A percentile compares a stretch with the other conserved stretches of the same genome.
phyloP scores from a whole-genome alignment of 2,329 filamentous ascomycete species.

The Magnaporthiopsis poae region DNA sequence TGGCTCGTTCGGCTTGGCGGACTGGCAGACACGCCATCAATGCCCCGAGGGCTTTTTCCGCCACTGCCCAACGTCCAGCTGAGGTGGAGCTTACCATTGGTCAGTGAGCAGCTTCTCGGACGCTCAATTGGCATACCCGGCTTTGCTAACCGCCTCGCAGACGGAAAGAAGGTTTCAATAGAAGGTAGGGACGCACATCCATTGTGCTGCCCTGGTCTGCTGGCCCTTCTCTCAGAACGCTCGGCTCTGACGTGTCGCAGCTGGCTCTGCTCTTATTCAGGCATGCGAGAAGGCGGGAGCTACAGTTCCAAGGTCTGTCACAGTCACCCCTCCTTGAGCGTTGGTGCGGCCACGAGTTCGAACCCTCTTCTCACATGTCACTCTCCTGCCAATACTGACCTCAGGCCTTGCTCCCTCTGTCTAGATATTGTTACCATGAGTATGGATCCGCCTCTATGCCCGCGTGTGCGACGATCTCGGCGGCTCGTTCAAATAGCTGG shows the following conservation, averaged over 20 bases:
- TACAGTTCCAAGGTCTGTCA: slow-evolving; percentile 68
- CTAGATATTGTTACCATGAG: slow-evolving; percentile 97
- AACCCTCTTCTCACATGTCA: neutral
- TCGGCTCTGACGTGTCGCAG: slow-evolving; percentile 37
- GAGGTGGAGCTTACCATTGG: slow-evolving; percentile 96
- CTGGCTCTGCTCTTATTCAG: slow-evolving; percentile 93
- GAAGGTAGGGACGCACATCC: slow-evolving; percentile 56
- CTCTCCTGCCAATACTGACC: slow-evolving; percentile 21
- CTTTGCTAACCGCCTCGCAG: slow-evolving; percentile 37
- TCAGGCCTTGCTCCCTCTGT: slow-evolving; percentile 22
- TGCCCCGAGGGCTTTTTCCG: slow-evolving; percentile 71
- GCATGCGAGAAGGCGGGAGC: slow-evolving; percentile 95
- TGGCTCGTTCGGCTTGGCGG: slow-evolving; percentile 60
- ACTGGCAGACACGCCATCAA: slow-evolving; percentile 47
- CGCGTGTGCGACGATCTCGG: neutral
- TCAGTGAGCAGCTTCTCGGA: slow-evolving; percentile 32
- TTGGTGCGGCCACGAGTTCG: neutral
- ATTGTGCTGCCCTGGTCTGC: neutral
- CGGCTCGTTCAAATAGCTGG: neutral
- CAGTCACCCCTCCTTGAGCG: neutral
- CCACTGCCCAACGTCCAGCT: slow-evolving; percentile 65
- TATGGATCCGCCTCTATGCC: slow-evolving; percentile 30
- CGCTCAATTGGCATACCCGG: neutral
- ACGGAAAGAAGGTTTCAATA: slow-evolving; percentile 96
- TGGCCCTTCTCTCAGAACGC: slow-evolving; percentile 5